Evolutionary conservation across 2,329 filamentous ascomycete species (phyloP), one percentile per base, ranked within the genome.

Genomic region (Botrytis galanthina): DNA sequence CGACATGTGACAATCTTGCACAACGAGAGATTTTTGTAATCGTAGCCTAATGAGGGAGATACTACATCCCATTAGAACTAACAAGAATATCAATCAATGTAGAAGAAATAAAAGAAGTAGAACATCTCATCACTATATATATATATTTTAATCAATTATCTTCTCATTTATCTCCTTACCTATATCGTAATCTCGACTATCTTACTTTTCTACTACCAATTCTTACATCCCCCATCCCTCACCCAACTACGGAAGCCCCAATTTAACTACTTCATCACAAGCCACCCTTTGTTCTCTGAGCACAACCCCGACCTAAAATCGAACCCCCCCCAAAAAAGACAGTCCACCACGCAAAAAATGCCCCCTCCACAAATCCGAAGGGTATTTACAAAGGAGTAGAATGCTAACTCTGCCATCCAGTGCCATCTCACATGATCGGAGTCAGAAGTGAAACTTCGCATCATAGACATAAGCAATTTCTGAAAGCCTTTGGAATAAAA

Each of bases 321-420:
- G 37, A 66, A 29, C n/a, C 32, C 57, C 4, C 44, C 42, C 42
- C 44, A 54, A 63, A 29, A 29, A 4, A 54, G 4, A 64, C 57
- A 44, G 12, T 10, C 3, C 10, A 57, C 20, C 60, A 29, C 44
- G 22, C 35, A 54, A 16, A 39, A 16, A 39, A 64, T 46, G 37
- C 46, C 59, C 60, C 60, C 37, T 42, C 42, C 60, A 72, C 60
- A 32, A 67, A 67, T 66, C 46, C 70, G 37, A 66, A 72, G 70
- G 70, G 70, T 72, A 72, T 72, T 72, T 67, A 72, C 70, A 72
- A 67, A 68, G 46, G 70, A 72, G 60, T 39, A 72, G 39, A 72
- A 67, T 57, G 70, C 70, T 46, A 67, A 66, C 37, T 42, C 60
- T 29, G 29, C 60, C 60, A 71, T 66, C 60, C 35, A 64, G 39